phyloP scores from a whole-genome alignment of 305 asterid genomes.

The Solanum aculeatissimum region DNA sequence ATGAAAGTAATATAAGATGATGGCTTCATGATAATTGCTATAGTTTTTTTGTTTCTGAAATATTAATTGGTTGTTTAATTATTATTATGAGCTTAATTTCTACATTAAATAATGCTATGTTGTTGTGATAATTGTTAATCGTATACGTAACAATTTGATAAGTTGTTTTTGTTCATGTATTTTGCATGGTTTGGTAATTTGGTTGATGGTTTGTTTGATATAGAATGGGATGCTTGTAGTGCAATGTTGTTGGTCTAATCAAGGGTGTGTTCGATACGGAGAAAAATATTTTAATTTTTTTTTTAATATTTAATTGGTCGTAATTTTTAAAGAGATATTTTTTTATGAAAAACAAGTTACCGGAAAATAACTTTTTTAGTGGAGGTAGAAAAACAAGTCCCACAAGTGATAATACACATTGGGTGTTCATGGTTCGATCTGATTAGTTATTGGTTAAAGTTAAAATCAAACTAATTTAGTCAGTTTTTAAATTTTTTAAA shows the following conservation, averaged over 20 bases:
- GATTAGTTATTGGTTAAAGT: no score
- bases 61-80: neutral
- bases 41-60: neutral
- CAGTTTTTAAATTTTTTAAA: no score
- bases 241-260: no score
- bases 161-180: neutral
- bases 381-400: no score
- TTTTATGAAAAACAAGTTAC: no score
- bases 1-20: constrained; percentile 3
- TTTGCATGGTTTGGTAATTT: neutral
- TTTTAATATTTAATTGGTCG: neutral
- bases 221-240: no score
- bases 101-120: neutral
- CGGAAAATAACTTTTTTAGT: no score
- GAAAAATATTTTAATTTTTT: neutral
- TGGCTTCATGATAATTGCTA: constrained; percentile 14
- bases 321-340: no score
- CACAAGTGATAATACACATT: no score
- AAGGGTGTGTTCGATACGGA: no score
- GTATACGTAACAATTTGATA: neutral
- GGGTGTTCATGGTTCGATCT: no score
- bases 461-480: no score
- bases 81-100: neutral
- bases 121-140: neutral
- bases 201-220: neutral